phyloP scores from a whole-genome alignment of 192 early-diverging fungal genomes.

The Kappamyces sp. region DNA sequence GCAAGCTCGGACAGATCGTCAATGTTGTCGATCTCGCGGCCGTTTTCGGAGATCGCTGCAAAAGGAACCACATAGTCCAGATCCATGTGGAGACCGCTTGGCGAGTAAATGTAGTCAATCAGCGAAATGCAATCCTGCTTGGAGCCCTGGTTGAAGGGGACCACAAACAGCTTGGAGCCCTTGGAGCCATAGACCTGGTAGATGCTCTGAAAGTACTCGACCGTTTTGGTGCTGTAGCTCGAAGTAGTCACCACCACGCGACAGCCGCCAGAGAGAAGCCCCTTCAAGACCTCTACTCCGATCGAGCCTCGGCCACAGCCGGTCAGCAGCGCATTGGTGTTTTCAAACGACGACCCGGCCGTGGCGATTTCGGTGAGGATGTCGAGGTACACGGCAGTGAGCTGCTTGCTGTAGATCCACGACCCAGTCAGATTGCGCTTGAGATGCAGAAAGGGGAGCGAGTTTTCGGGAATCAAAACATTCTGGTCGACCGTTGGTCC shows the following conservation, averaged over 20 bases:
- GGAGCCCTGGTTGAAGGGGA: slow-evolving; percentile 93
- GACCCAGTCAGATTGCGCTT: slow-evolving; percentile 21
- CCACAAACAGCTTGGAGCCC: slow-evolving; percentile 75
- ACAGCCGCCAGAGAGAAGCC: slow-evolving; percentile 79
- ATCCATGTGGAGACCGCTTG: slow-evolving; percentile 79
- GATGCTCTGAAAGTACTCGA: slow-evolving; percentile 80
- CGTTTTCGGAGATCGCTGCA: slow-evolving; percentile 87
- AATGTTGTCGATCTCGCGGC: slow-evolving; percentile 76
- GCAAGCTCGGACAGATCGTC: slow-evolving; percentile 86
- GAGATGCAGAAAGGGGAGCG: slow-evolving; percentile 42
- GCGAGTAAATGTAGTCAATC: slow-evolving; percentile 82
- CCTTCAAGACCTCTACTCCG: slow-evolving; percentile 75
- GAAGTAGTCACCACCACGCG: slow-evolving; percentile 89
- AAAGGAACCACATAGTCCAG: slow-evolving; percentile 93
- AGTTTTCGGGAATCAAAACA: slow-evolving; percentile 4
- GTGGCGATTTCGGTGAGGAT: slow-evolving; percentile 72
- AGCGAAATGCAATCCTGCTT: slow-evolving; percentile 74
- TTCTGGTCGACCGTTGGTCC: slow-evolving; percentile 3
- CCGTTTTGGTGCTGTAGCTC: slow-evolving; percentile 69
- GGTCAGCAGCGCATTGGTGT: slow-evolving; percentile 80
- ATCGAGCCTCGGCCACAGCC: slow-evolving; percentile 88
- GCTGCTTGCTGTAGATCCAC: slow-evolving; percentile 5
- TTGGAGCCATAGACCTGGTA: slow-evolving; percentile 86
- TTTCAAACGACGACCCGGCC: slow-evolving; percentile 79
- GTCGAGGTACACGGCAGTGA: slow-evolving; percentile 78